These are phyloP conservation scores for Sherardia arvensis DNA, from an alignment of 257 asterid species.

Conservation along the genomic window DNA sequence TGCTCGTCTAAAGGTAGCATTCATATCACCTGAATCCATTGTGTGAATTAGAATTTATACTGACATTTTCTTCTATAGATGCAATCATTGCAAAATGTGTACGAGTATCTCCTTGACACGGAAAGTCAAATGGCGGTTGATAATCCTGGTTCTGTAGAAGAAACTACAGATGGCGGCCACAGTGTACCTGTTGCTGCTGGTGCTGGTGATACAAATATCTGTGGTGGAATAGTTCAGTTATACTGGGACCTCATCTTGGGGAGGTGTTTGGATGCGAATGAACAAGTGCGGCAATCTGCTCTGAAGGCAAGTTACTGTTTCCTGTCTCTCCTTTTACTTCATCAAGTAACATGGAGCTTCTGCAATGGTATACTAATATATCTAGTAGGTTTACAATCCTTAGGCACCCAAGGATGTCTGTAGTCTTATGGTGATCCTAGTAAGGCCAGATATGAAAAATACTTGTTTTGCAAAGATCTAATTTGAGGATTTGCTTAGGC, in stretches of 20 bases:
- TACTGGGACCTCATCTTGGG: conserved; percentile 72
- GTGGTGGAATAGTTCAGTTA: conserved; percentile 91
- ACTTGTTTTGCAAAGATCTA: not conserved
- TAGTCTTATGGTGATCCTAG: not conserved
- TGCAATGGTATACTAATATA: not conserved
- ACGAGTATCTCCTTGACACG: conserved; percentile 93
- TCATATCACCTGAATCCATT: not conserved
- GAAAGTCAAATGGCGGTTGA: conserved; percentile 82
- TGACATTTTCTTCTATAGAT: conserved; percentile 44
- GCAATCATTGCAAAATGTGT: conserved; percentile 91
- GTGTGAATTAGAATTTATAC: conserved; percentile 14
- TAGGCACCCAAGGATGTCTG: not conserved
- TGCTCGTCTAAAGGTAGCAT: conserved; percentile 69
- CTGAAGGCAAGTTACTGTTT: conserved; percentile 50
- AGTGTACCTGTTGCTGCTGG: conserved; percentile 98
- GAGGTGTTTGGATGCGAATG: conserved; percentile 78
- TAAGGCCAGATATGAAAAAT: not conserved
- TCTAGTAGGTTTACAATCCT: not conserved
- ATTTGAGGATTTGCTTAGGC: not conserved
- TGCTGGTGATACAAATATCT: conserved; percentile 97
- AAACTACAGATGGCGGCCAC: conserved; percentile 35
- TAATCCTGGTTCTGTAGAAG: conserved; percentile 39
- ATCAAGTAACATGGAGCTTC: not conserved
- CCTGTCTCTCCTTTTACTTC: not conserved
- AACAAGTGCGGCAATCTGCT: conserved; percentile 80